Evolutionary conservation across 345 rosid genomes (phyloP).

Genomic region (Xanthoceras sorbifolium): DNA sequence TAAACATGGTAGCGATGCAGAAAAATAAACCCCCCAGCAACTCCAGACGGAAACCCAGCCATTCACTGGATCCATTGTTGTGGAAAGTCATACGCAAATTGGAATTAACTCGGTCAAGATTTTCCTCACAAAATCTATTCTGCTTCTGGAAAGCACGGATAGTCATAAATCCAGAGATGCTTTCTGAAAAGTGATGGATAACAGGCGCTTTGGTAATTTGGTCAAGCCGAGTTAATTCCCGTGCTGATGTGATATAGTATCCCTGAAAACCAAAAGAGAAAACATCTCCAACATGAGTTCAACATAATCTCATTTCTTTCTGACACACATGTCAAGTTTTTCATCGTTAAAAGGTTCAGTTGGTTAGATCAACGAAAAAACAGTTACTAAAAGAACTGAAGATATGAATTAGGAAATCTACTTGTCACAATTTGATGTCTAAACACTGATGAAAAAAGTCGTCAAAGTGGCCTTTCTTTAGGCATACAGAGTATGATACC

Average conservation of each 20-base stretch:
- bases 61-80: conserved; percentile 79
- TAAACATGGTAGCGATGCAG: conserved; percentile 68
- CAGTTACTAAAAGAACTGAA: too few relatives aligned
- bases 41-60: too few relatives aligned
- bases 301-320: too few relatives aligned
- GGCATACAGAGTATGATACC: too few relatives aligned
- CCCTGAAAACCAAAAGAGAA: conserved; percentile 40
- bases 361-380: neutral
- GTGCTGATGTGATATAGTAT: conserved; percentile 81
- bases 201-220: conserved; percentile 93
- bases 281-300: too few relatives aligned
- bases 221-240: conserved; percentile 88
- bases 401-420: too few relatives aligned
- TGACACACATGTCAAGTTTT: too few relatives aligned
- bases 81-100: conserved; percentile 90
- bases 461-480: too few relatives aligned
- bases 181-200: conserved; percentile 94
- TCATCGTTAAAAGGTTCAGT: too few relatives aligned
- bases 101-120: conserved; percentile 61
- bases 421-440: too few relatives aligned
- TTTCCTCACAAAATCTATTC: conserved; percentile 58
- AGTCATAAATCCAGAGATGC: conserved; percentile 86
- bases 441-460: too few relatives aligned
- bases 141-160: conserved; percentile 71
- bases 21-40: conserved; percentile 71